Conservation (phyloP, 305 asterid genomes). For the Euphrasia arctica region DNA sequence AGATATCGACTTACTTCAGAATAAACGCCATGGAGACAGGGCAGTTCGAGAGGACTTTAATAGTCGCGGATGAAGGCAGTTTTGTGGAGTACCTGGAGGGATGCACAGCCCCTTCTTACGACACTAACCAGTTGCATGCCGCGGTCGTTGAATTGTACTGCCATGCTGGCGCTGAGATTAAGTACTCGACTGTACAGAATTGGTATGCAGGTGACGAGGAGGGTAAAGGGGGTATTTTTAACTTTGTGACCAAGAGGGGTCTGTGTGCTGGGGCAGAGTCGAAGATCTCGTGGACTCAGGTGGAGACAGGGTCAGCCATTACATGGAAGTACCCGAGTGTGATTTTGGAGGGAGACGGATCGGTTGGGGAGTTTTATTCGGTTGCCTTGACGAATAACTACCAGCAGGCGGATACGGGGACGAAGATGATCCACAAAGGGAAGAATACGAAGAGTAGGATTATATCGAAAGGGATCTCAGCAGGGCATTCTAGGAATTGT, state of each 20-base stretch:
- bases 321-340: conserved; percentile 99
- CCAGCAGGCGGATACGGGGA: conserved; percentile 98
- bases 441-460: conserved; percentile 93
- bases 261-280: conserved; percentile 73
- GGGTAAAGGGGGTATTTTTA: conserved; percentile 82
- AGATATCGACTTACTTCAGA: conserved; percentile 86
- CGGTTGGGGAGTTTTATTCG: conserved; percentile 92
- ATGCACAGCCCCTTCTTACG: conserved; percentile 94
- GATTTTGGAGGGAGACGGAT: conserved; percentile 84
- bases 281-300: conserved; percentile 98
- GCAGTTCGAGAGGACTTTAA: conserved; percentile 94
- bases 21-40: conserved; percentile 98
- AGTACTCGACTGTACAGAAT: conserved; percentile 94
- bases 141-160: conserved; percentile 92
- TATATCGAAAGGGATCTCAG: conserved; percentile 92
- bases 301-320: conserved; percentile 95
- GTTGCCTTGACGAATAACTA: conserved; percentile 88
- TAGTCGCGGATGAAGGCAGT: conserved; percentile 88
- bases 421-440: conserved; percentile 97
- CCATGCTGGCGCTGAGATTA: conserved; percentile 76
- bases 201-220: conserved; percentile 96
- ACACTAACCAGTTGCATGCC: conserved; percentile 86
- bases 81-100: conserved; percentile 95
- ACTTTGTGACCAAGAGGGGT: conserved; percentile 92
- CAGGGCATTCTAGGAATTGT: conserved; percentile 81